phyloP scores from a whole-genome alignment of 495 filamentous ascomycete species.

The Neurospora sp. region DNA sequence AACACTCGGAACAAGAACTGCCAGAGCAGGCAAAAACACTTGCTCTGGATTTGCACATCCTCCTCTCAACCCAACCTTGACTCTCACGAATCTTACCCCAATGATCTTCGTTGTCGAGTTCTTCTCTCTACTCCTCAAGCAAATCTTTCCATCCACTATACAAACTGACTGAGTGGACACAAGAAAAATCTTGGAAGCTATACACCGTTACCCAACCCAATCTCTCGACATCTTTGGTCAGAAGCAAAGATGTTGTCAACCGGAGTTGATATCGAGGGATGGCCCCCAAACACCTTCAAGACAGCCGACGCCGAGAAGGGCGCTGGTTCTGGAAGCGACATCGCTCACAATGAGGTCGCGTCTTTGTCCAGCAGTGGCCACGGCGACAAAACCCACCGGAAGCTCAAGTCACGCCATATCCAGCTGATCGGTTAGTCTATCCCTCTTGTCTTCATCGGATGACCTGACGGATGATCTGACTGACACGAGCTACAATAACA shows the following conservation, averaged over 20 bases:
- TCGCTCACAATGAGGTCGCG: background rate
- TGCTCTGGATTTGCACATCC: background rate
- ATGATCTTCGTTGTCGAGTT: slow-evolving; percentile 34
- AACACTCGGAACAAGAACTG: background rate
- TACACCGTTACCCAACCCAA: background rate
- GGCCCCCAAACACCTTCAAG: background rate
- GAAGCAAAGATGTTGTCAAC: slow-evolving; percentile 1
- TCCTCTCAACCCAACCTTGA: background rate
- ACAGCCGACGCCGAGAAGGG: slow-evolving; percentile 10
- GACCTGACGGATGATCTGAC: background rate
- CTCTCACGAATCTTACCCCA: background rate
- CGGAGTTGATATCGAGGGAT: slow-evolving; percentile 1
- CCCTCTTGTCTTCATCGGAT: background rate
- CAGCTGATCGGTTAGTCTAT: slow-evolving; percentile 37
- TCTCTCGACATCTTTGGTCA: too few relatives aligned
- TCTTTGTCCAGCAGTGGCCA: background rate
- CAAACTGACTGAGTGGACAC: background rate
- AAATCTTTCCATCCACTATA: slow-evolving; percentile 9
- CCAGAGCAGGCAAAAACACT: background rate
- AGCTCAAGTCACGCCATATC: slow-evolving; percentile 39
- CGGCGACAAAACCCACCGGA: slow-evolving; percentile 30
- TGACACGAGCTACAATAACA: slow-evolving; percentile 34
- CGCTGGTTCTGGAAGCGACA: background rate
- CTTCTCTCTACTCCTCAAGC: slow-evolving; percentile 35
- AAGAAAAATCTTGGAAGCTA: background rate